phyloP scores from a whole-genome alignment of 164 flowering plant genomes.

The Chimonanthus salicifolius region DNA sequence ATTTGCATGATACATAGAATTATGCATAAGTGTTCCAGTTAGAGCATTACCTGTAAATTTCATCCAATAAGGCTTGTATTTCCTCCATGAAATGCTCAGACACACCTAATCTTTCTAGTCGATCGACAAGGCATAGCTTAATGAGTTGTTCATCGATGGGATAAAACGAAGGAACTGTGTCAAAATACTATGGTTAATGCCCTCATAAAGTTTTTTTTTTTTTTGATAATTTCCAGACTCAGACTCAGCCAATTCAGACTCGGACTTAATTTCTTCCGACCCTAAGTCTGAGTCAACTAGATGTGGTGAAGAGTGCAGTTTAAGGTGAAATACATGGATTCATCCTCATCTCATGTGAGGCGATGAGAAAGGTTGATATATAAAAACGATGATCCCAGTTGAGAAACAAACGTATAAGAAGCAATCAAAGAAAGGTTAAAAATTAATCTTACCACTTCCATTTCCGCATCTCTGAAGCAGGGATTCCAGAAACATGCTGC shows the following conservation, averaged over 20 bases:
- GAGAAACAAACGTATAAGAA: not conserved
- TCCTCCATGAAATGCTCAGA: conserved; percentile 23
- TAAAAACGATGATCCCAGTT: not conserved
- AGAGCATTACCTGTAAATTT: conserved; percentile 22
- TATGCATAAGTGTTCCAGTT: too few species aligned
- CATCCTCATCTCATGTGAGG: not conserved
- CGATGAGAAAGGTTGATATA: not conserved
- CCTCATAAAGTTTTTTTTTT: too few species aligned
- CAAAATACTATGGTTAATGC: not conserved
- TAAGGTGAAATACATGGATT: too few species aligned
- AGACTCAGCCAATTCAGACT: too few species aligned
- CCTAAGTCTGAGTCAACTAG: too few species aligned
- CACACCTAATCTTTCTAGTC: conserved; percentile 23
- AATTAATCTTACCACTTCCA: conserved; percentile 27
- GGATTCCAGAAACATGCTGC: conserved; percentile 23
- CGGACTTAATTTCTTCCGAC: too few species aligned
- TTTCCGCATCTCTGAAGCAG: conserved; percentile 23
- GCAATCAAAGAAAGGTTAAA: not conserved
- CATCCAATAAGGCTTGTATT: conserved; percentile 17
- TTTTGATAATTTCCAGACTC: too few species aligned
- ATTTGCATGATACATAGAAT: too few species aligned
- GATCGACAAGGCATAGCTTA: conserved; percentile 28
- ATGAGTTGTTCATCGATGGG: conserved; percentile 26
- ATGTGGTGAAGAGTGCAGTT: too few species aligned
- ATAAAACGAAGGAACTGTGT: conserved; percentile 26